Conservation (phyloP, 352 stramenopile genomes). For the Thalassiosira mediterranea region DNA sequence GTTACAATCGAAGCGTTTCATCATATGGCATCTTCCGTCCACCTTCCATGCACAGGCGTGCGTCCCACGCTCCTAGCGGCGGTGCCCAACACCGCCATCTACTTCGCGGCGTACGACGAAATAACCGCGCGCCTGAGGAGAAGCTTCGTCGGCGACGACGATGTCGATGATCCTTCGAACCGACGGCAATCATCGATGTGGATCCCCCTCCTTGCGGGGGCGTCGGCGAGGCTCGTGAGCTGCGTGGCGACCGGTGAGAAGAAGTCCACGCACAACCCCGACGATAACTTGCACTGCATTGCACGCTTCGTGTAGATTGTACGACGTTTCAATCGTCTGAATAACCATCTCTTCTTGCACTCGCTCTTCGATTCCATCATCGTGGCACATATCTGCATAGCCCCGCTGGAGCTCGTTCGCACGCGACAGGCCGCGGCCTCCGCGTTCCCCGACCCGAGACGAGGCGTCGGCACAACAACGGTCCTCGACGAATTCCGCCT, state of each 20-base stretch:
- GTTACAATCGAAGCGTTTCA: background rate
- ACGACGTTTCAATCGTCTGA: no score
- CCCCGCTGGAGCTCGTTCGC: slow-evolving; percentile 72
- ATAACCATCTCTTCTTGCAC: no score
- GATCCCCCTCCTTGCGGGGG: slow-evolving; percentile 61
- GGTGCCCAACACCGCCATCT: slow-evolving; percentile 92
- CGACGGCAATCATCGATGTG: slow-evolving; percentile 11
- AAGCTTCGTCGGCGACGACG: background rate
- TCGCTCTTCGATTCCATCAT: no score
- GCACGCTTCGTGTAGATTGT: background rate
- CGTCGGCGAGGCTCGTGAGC: slow-evolving; percentile 31
- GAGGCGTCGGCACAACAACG: background rate
- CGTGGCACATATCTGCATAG: no score
- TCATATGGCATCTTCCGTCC: background rate
- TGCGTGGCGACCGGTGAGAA: background rate
- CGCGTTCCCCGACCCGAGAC: background rate
- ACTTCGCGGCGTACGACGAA: slow-evolving; percentile 94
- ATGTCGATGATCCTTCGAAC: no score
- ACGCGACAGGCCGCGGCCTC: slow-evolving; percentile 62
- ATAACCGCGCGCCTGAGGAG: slow-evolving; percentile 35
- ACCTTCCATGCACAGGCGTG: slow-evolving; percentile 85
- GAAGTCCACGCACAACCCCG: background rate
- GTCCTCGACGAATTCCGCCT: slow-evolving; percentile 53
- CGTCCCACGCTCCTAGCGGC: slow-evolving; percentile 91
- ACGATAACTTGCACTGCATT: background rate